Conservation (phyloP, 208 protist genomes). For the Leishmania amazonensis region DNA sequence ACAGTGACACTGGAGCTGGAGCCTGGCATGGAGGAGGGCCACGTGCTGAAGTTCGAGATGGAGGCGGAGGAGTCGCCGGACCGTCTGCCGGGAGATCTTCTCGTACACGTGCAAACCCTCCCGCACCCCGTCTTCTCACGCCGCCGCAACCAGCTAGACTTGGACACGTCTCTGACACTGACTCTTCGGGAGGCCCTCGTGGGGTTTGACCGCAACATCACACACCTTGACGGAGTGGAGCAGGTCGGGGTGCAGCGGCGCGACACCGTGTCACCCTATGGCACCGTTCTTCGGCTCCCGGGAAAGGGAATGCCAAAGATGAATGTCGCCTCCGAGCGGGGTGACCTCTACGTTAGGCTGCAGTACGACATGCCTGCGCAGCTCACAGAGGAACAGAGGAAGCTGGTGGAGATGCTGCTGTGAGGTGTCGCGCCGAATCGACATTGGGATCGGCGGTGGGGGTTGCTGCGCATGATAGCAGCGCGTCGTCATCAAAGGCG, state of each 20-base stretch:
- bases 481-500: background rate
- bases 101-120: constrained; percentile 50
- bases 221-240: constrained; percentile 86
- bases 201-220: constrained; percentile 83
- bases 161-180: constrained; percentile 79
- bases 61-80: constrained; percentile 83
- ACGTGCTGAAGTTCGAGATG: constrained; percentile 83
- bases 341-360: constrained; percentile 90
- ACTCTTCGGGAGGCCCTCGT: constrained; percentile 88
- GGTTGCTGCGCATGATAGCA: background rate
- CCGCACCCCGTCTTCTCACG: constrained; percentile 83
- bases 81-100: constrained; percentile 80
- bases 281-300: constrained; percentile 60
- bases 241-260: constrained; percentile 39
- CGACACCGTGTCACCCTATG: constrained; percentile 54
- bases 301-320: constrained; percentile 95
- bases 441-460: background rate
- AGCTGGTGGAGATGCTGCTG: constrained; percentile 25
- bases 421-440: constrained; percentile 1
- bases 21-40: constrained; percentile 65
- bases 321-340: constrained; percentile 79
- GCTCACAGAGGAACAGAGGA: constrained; percentile 56
- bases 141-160: constrained; percentile 71
- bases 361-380: constrained; percentile 72
- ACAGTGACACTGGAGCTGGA: constrained; percentile 75